Evolutionary conservation across 139 green algal species (phyloP).

Genomic region (Picochlorum sp.): DNA sequence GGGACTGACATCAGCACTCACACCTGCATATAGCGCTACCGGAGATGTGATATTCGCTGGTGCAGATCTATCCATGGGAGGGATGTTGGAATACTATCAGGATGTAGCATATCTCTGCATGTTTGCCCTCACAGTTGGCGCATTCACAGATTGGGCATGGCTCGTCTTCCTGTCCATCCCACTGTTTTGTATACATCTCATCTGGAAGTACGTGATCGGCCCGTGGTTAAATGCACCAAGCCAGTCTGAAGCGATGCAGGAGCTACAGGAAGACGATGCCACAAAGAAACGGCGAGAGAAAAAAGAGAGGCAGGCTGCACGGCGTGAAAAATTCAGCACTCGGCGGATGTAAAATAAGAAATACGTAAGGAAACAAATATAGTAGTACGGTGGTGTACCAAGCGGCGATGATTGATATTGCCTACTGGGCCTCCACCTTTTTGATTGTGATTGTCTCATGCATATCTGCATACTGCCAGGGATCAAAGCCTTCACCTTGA

Average conservation of each 20-base stretch:
- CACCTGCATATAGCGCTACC: constrained; percentile 30
- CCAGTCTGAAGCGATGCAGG: not conserved
- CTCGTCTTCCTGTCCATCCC: constrained; percentile 31
- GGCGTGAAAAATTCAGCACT: constrained; percentile 21
- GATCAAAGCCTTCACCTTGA: constrained; percentile 53
- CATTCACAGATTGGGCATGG: constrained; percentile 45
- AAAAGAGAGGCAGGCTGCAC: constrained; percentile 28
- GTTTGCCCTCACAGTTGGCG: constrained; percentile 44
- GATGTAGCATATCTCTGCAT: constrained; percentile 62
- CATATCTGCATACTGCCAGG: constrained; percentile 63
- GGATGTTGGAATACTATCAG: constrained; percentile 57
- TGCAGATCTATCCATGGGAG: constrained; percentile 50
- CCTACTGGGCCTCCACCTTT: constrained; percentile 4
- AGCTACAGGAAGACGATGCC: constrained; percentile 12
- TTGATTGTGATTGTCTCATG: constrained; percentile 33
- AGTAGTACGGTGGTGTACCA: too few relatives aligned
- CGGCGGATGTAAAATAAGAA: constrained; percentile 1
- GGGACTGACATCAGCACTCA: constrained; percentile 32
- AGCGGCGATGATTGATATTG: not conserved
- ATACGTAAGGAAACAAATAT: too few relatives aligned
- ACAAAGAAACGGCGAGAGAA: constrained; percentile 38
- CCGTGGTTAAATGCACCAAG: constrained; percentile 17
- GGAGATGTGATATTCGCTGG: constrained; percentile 62
- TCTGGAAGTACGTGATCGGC: constrained; percentile 22
- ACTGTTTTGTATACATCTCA: constrained; percentile 14